These are phyloP conservation scores for Calonectria henricotiae DNA, from an alignment of 2,329 filamentous ascomycete species.

Conservation along the genomic window DNA sequence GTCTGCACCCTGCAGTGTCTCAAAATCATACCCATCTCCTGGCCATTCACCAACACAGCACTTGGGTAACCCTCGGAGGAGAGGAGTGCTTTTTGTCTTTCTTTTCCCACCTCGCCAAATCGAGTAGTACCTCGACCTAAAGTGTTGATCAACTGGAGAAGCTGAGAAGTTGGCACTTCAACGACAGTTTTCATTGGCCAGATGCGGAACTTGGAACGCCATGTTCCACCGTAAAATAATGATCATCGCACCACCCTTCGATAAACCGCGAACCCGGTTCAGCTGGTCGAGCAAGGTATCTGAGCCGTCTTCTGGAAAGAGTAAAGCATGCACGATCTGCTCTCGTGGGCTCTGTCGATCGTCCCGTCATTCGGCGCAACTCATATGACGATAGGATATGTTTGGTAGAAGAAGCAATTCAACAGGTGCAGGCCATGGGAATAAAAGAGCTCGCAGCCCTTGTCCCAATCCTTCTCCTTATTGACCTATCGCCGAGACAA, in stretches of 20 bases:
- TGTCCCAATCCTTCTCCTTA: too few relatives aligned
- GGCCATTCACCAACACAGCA: too few relatives aligned
- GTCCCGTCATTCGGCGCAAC: too few relatives aligned
- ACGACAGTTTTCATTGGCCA: not conserved
- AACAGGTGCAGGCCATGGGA: not conserved
- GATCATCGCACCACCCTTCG: not conserved
- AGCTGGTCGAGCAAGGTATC: not conserved
- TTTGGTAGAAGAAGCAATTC: not conserved
- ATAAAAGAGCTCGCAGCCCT: too few relatives aligned
- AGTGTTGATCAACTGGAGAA: not conserved
- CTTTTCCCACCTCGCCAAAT: too few relatives aligned
- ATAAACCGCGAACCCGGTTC: too few relatives aligned
- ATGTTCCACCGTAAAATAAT: not conserved
- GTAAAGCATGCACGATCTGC: not conserved
- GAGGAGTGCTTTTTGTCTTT: too few relatives aligned
- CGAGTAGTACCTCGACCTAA: not conserved
- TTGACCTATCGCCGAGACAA: too few relatives aligned
- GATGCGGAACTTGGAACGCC: not conserved
- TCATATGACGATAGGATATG: not conserved
- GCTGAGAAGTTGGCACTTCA: too few relatives aligned
- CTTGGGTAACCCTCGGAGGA: too few relatives aligned
- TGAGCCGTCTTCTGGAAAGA: not conserved
- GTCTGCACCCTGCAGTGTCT: too few relatives aligned
- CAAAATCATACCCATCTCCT: too few relatives aligned
- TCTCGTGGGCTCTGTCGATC: not conserved